Evolutionary conservation across 1,284 basidiomycete genomes (phyloP).

Genomic region (Chalciporus piperatoides): DNA sequence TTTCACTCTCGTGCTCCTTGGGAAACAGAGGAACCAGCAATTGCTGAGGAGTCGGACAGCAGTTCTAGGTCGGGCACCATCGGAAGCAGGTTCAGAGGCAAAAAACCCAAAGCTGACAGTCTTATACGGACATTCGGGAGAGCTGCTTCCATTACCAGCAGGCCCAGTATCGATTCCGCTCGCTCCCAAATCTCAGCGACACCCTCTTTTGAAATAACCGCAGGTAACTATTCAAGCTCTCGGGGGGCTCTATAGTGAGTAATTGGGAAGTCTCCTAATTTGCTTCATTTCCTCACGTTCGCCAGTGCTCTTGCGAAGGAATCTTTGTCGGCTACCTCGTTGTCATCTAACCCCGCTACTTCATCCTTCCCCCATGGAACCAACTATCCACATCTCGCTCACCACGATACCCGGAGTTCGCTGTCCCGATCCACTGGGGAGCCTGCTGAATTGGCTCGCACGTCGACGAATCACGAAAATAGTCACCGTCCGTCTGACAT

Average conservation of each 20-base stretch:
- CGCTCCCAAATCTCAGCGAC: slow-evolving; percentile 50
- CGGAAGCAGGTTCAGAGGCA: slow-evolving; percentile 36
- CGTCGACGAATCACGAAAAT: slow-evolving; percentile 4
- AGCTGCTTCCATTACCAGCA: slow-evolving; percentile 40
- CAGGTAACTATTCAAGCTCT: slow-evolving; percentile 45
- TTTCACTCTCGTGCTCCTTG: slow-evolving; percentile 77
- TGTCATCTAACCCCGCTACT: slow-evolving; percentile 37
- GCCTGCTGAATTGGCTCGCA: slow-evolving; percentile 9
- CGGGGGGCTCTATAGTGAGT: slow-evolving; percentile 59
- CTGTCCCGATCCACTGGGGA: slow-evolving; percentile 11
- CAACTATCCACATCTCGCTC: slow-evolving; percentile 24
- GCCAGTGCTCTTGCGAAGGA: slow-evolving; percentile 50
- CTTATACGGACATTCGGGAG: slow-evolving; percentile 46
- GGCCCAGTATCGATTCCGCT: slow-evolving; percentile 62
- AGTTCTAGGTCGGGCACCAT: slow-evolving; percentile 25
- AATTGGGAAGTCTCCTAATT: background rate
- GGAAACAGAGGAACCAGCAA: slow-evolving; percentile 55
- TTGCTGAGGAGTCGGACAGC: slow-evolving; percentile 43
- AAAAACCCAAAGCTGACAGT: slow-evolving; percentile 32
- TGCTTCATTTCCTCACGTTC: slow-evolving; percentile 5
- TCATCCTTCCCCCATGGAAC: slow-evolving; percentile 32
- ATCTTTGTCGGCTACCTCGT: slow-evolving; percentile 54
- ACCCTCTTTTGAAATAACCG: slow-evolving; percentile 56
- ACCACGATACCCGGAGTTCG: slow-evolving; percentile 10
- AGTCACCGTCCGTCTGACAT: slow-evolving; percentile 13